Percentiles rank a stretch among this genome's conserved stretches.
phyloP scores from a whole-genome alignment of 2,329 filamentous ascomycete species.

The Colletotrichum acutatum region DNA sequence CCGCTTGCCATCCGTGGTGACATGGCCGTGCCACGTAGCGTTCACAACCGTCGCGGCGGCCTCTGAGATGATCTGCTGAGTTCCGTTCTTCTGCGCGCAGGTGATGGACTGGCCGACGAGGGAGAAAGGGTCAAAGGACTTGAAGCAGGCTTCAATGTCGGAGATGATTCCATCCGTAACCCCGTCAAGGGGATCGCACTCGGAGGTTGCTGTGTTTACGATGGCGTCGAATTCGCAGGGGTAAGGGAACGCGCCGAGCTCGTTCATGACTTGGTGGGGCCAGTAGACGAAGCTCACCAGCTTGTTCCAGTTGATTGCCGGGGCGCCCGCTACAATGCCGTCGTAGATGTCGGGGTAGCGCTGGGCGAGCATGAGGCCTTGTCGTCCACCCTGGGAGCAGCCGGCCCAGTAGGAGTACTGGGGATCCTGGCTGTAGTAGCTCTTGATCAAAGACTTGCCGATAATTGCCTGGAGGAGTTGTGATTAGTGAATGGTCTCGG shows the following conservation, averaged over 20 bases:
- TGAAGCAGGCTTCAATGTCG: slow-evolving; percentile 8
- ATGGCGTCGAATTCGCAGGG: slow-evolving; percentile 39
- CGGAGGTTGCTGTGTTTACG: slow-evolving; percentile 46
- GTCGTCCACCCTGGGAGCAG: slow-evolving; percentile 62
- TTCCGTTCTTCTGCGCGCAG: background rate
- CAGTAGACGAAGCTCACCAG: background rate
- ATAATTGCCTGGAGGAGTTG: background rate
- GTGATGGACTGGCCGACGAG: slow-evolving; percentile 27
- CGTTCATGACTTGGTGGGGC: slow-evolving; percentile 15
- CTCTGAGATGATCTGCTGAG: background rate
- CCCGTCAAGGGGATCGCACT: slow-evolving; percentile 40
- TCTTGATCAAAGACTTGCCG: background rate
- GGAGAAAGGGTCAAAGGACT: slow-evolving; percentile 39
- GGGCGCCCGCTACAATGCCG: slow-evolving; percentile 46
- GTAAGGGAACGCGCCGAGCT: slow-evolving; percentile 37
- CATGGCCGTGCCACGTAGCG: background rate
- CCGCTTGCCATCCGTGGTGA: background rate
- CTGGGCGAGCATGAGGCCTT: slow-evolving; percentile 59
- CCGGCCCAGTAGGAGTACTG: slow-evolving; percentile 59
- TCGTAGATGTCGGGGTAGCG: slow-evolving; percentile 60
- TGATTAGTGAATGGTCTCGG: slow-evolving; percentile 53
- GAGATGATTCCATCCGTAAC: slow-evolving; percentile 39
- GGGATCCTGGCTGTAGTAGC: background rate
- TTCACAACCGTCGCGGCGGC: background rate
- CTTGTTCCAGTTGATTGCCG: slow-evolving; percentile 1